Base-by-base conservation (phyloP, 768 basidiomycete genomes). In the Tulasnella sp. region DNA sequence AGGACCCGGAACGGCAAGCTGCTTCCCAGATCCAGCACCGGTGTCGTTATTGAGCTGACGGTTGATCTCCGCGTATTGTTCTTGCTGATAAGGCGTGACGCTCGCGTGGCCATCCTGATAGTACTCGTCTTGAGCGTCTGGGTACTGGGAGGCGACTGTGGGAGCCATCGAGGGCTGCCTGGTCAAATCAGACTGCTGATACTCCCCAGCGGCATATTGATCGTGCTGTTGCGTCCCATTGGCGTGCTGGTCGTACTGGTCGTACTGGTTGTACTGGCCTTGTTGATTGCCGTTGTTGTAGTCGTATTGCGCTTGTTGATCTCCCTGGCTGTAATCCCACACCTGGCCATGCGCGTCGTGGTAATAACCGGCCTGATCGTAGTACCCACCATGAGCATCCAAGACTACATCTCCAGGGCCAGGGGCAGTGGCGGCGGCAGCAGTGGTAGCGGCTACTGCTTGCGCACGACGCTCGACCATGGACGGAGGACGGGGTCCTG, bases 61-160 rank as follows among this genome's bases (percentile, higher is more conserved):
- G 50, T 22, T 42, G 34, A 62, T 62, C 30, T 62, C 62, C 10
- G 45, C 53, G 51, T 62, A 62, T 31, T 62, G 62, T 30, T 62
- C 58, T 24, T 59, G 58, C 29, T 62, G 62, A 51, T 42, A 62
- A 12, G 62, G 62, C 4, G 62, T 62, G 51, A 62, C 61, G 30
- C 61, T 62, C 21, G 48, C 34, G 42, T 56, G 54, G 30, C 54
- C 25, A 41, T 56, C 44, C 34, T 31, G 24, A n/a, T 59, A 24
- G 57, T 2, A 41, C 19, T 49, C 22, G 2, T 34, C 24, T 30
- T 50, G 57, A 11, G 48, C 27, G 49, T 25, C 46, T n/a, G 34
- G 30, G 46, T 59, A 19, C 8, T 59, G 30, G 1, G 50, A 34
- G 7, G 50, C 45, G 19, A 31, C 52, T 31, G 7, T 19, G 3